Evolutionary conservation across 495 filamentous ascomycete species (phyloP).

Genomic region (Parachaetomium inaequale): DNA sequence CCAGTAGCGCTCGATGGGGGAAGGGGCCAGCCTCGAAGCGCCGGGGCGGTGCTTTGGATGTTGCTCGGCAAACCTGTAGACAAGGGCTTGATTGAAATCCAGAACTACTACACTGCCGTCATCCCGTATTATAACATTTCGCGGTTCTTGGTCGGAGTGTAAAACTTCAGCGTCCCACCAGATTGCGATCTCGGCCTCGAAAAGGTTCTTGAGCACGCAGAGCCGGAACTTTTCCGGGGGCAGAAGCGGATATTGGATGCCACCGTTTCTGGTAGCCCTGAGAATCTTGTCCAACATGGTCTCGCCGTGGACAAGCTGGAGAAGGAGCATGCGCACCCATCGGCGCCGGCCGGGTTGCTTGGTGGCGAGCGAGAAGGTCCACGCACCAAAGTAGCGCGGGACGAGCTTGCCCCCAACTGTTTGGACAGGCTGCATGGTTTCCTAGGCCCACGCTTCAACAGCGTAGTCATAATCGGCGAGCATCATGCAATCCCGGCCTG

Average conservation of each 20-base stretch:
- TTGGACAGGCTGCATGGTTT: conserved; percentile 2
- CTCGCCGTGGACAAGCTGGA: background rate
- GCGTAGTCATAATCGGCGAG: conserved; percentile 3
- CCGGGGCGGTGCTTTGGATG: background rate
- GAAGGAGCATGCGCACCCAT: conserved; percentile 12
- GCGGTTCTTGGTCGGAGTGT: background rate
- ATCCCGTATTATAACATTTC: background rate
- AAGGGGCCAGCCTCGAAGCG: background rate
- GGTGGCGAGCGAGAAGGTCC: background rate
- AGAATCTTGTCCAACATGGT: conserved; percentile 1
- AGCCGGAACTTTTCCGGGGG: background rate
- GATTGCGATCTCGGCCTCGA: conserved; percentile 2
- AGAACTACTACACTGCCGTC: background rate
- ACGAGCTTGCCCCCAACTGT: background rate
- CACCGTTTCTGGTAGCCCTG: background rate
- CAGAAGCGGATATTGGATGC: background rate
- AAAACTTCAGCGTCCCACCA: background rate
- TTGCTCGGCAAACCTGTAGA: background rate
- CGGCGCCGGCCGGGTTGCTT: background rate
- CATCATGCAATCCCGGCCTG: background rate
- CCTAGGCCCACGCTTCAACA: conserved; percentile 2
- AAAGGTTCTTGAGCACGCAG: background rate
- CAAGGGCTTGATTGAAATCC: conserved; percentile 1
- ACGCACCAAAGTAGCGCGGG: background rate
- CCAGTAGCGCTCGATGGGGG: conserved; percentile 3